Conservation (phyloP, 75 land plant genomes). For the Sequoia sempervirens region DNA sequence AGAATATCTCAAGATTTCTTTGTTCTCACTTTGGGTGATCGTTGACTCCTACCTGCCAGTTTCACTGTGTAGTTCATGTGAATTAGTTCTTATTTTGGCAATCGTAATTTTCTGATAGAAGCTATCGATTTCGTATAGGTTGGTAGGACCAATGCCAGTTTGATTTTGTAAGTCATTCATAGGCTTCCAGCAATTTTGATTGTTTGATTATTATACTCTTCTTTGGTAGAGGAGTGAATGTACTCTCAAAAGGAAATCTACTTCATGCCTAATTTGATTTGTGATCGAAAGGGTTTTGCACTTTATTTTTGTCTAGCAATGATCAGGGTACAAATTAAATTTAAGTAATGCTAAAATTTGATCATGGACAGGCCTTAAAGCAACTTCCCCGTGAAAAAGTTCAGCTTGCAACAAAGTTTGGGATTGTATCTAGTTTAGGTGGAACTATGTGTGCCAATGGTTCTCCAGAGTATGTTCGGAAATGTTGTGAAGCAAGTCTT, state of each 20-base stretch:
- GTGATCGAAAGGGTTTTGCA: background rate
- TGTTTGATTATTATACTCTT: no score
- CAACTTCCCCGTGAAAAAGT: conserved; percentile 41
- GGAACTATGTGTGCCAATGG: conserved; percentile 23
- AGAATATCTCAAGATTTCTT: no score
- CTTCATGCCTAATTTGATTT: background rate
- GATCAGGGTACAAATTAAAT: background rate
- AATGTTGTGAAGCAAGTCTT: conserved; percentile 46
- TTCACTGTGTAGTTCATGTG: no score
- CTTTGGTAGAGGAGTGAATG: no score
- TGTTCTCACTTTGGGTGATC: no score
- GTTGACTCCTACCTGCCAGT: background rate
- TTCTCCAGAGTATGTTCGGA: conserved; percentile 44
- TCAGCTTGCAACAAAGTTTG: conserved; percentile 61
- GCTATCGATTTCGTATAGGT: no score
- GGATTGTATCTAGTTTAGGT: conserved; percentile 2
- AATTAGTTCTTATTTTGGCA: no score
- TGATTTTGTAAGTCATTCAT: no score
- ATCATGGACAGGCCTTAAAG: conserved; percentile 33
- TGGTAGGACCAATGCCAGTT: no score
- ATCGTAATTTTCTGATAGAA: no score
- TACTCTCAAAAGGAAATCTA: background rate
- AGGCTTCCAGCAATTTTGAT: no score
- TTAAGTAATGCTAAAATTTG: background rate
- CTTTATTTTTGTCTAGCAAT: background rate